phyloP scores from a whole-genome alignment of 78 protist species.

The Dictyostelium capitatum region DNA sequence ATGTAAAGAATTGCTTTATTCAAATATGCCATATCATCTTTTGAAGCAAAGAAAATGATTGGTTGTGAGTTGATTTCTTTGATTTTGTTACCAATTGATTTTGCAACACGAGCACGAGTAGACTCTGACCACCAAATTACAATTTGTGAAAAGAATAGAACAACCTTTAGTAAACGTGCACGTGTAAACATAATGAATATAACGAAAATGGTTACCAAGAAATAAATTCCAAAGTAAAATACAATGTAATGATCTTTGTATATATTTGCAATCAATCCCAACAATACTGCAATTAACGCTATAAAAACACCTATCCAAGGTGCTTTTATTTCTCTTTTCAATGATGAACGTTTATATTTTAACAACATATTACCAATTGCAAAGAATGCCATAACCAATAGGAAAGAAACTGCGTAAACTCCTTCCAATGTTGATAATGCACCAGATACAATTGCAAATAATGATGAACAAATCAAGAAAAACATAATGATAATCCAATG shows the following conservation, averaged over 20 bases:
- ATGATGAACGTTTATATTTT: conserved; percentile 86
- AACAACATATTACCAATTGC: conserved; percentile 90
- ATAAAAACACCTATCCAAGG: conserved; percentile 67
- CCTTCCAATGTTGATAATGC: conserved; percentile 51
- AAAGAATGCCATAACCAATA: conserved; percentile 89
- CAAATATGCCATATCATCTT: conserved; percentile 71
- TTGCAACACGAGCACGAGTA: neutral
- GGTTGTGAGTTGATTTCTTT: conserved; percentile 75
- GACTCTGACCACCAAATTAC: conserved; percentile 5
- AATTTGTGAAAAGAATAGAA: conserved; percentile 51
- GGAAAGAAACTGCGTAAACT: conserved; percentile 90
- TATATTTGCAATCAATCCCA: conserved; percentile 77
- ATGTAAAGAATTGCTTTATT: conserved; percentile 91
- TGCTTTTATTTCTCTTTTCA: conserved; percentile 58
- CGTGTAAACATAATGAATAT: conserved; percentile 72
- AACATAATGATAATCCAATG: conserved; percentile 86
- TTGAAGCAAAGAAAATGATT: conserved; percentile 87
- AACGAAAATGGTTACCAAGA: conserved; percentile 54
- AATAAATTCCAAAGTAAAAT: conserved; percentile 81
- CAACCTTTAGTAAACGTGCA: conserved; percentile 60
- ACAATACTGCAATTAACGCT: conserved; percentile 41
- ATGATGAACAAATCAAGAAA: conserved; percentile 84
- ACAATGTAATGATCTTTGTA: conserved; percentile 37
- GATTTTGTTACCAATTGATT: conserved; percentile 19
- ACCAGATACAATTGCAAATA: conserved; percentile 71